Evolutionary conservation across 1,284 basidiomycete species (phyloP).

Genomic region (Hymenochaete sp.): DNA sequence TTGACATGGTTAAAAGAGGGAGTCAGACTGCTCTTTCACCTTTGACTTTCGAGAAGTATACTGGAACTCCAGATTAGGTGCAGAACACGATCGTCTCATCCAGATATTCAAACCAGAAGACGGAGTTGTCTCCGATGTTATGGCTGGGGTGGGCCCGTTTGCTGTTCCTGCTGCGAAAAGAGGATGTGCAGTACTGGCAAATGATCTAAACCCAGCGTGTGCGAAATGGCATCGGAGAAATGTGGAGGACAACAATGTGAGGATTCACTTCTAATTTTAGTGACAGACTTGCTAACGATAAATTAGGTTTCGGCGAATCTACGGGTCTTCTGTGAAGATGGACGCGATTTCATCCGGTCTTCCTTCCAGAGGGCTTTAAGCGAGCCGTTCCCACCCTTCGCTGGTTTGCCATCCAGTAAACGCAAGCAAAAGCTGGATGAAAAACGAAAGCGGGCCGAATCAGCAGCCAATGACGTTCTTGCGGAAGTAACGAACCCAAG

Average conservation of each 20-base stretch:
- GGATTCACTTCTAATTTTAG: background rate
- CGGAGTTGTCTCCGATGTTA: constrained; percentile 80
- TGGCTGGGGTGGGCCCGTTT: constrained; percentile 98
- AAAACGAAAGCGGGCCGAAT: constrained; percentile 8
- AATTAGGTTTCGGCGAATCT: constrained; percentile 60
- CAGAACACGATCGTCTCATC: constrained; percentile 86
- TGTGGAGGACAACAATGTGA: constrained; percentile 64
- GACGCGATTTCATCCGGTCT: constrained; percentile 70
- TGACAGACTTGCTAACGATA: constrained; percentile 2
- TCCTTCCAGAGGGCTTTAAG: constrained; percentile 47
- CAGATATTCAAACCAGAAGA: constrained; percentile 59
- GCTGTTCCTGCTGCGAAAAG: constrained; percentile 89
- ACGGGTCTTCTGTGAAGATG: constrained; percentile 71
- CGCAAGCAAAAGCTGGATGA: constrained; percentile 30
- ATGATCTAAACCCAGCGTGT: constrained; percentile 91
- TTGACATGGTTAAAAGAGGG: constrained; percentile 40
- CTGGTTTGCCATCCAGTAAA: constrained; percentile 41
- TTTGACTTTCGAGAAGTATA: constrained; percentile 97
- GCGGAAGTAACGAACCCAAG: constrained; percentile 16
- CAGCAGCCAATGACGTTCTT: constrained; percentile 8
- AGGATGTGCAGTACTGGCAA: constrained; percentile 82
- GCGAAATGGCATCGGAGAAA: constrained; percentile 75
- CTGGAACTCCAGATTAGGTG: constrained; percentile 94
- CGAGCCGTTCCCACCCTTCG: constrained; percentile 54
- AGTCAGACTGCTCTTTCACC: constrained; percentile 78